Evolutionary conservation across 116 monocot genomes (phyloP).

Genomic region (Zostera marina): DNA sequence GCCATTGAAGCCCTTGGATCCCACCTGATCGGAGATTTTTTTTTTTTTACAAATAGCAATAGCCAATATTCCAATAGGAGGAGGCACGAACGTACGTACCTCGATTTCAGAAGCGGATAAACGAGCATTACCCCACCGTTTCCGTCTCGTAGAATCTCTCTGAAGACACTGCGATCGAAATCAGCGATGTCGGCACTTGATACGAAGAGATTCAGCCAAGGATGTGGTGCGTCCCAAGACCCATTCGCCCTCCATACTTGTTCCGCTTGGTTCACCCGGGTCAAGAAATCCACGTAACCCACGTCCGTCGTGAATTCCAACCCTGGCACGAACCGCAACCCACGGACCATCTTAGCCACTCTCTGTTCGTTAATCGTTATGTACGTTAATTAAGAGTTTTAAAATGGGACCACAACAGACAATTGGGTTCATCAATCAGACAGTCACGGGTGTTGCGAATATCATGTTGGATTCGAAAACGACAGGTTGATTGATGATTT

Average conservation of each 20-base stretch:
- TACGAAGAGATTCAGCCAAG: conserved; percentile 83
- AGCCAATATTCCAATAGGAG: too few relatives aligned
- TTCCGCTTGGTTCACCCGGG: conserved; percentile 61
- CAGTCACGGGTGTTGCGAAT: too few relatives aligned
- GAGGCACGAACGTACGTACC: conserved; percentile 29
- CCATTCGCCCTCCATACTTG: conserved; percentile 52
- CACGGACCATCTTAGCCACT: conserved; percentile 22
- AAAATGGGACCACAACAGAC: too few relatives aligned
- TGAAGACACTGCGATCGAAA: conserved; percentile 60
- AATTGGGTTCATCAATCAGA: too few relatives aligned
- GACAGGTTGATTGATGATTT: too few relatives aligned
- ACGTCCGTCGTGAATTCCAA: conserved; percentile 53
- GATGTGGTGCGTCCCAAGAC: conserved; percentile 72
- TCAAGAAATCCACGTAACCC: conserved; percentile 62
- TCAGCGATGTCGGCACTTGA: conserved; percentile 42
- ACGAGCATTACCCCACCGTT: conserved; percentile 86
- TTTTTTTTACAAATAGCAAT: too few relatives aligned
- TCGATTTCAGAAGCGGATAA: conserved; percentile 58
- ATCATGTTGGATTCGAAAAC: too few relatives aligned
- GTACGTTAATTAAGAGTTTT: too few relatives aligned
- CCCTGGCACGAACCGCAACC: conserved; percentile 38
- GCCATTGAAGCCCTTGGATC: conserved; percentile 58
- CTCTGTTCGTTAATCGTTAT: conserved; percentile 30
- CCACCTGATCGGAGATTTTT: conserved; percentile 80
- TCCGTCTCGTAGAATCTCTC: conserved; percentile 32